Evolutionary conservation across 148 eudicot genomes (phyloP), one percentile per base, ranked within the genome.

Genomic region (Fallopia convolvulus): DNA sequence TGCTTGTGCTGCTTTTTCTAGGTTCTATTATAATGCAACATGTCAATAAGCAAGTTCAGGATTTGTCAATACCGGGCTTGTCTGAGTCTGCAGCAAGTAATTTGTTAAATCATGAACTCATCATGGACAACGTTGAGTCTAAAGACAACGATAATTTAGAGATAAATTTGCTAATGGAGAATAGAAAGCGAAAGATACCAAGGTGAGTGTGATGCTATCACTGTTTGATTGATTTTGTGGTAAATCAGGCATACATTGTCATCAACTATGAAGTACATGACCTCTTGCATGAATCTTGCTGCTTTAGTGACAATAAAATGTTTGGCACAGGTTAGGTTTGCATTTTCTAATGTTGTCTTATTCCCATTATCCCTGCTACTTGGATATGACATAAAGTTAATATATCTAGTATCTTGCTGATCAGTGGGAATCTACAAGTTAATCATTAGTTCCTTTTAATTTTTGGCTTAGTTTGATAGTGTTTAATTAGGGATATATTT

Each of bases 1-100:
- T 26, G 30, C 68, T 18, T 26, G 5, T 49, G 30, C 13, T 5
- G 20, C 11, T 55, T 39, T 77, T 13, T 76, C 39, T 82, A 89
- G 92, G 87, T 32, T 87, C 74, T 75, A 75, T 81, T 72, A 52
- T 89, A 75, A 82, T 89, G 88, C 87, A 85, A 40, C 63, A 81
- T 80, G 79, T 80, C 30, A 85, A 84, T 81, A 86, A 80, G 40
- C 72, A 83, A 60, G 70, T 85, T 18, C 78, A 80, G 76, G 85
- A 82, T 55, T 61, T 46, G 55, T 79, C 85, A 63, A 71, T 74
- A 77, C 81, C 85, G 14, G 81, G 77, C 75, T 74, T 81, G 81
- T 77, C 49, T n/a, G 82, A 77, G 30, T 81, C 79, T 48, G 78
- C 77, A 48, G 74, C 81, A 48, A 82, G 85, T 78, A 89, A 79